These are phyloP conservation scores for Epichloe typhina DNA, from an alignment of 2,329 filamentous ascomycete species.

Conservation along the genomic window DNA sequence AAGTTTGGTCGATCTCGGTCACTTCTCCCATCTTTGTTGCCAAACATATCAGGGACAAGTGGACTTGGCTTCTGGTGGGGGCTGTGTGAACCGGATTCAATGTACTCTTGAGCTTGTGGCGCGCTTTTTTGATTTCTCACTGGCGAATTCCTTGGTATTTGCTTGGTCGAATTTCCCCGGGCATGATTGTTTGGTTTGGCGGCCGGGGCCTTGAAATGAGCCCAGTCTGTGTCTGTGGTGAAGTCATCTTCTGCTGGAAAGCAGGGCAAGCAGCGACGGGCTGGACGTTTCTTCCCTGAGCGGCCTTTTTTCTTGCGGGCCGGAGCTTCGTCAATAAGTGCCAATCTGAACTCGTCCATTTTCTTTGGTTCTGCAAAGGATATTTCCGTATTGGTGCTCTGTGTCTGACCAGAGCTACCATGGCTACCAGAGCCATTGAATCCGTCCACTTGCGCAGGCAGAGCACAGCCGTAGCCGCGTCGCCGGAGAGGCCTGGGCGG, in stretches of 20 bases:
- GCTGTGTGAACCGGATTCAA: slow-evolving; percentile 2
- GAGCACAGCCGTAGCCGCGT: neutral
- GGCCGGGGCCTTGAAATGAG: slow-evolving; percentile 10
- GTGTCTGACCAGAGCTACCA: slow-evolving; percentile 8
- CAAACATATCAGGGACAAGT: neutral
- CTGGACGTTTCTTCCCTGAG: slow-evolving; percentile 7
- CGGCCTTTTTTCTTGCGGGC: slow-evolving; percentile 10
- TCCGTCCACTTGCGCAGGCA: slow-evolving; percentile 18
- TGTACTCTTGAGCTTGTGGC: neutral
- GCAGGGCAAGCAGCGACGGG: slow-evolving; percentile 18
- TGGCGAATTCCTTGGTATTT: neutral
- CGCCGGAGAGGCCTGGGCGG: neutral
- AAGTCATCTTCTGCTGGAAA: slow-evolving; percentile 12
- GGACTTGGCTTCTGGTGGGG: slow-evolving; percentile 1
- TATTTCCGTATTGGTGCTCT: slow-evolving; percentile 18
- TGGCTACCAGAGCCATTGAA: slow-evolving; percentile 7
- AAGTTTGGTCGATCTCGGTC: slow-evolving; percentile 5
- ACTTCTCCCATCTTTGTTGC: neutral
- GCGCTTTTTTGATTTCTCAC: neutral
- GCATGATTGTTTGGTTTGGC: neutral
- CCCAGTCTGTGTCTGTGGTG: slow-evolving; percentile 13
- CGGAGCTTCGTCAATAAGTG: slow-evolving; percentile 19
- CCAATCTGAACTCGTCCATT: slow-evolving; percentile 21
- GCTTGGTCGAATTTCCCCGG: neutral
- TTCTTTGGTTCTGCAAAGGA: slow-evolving; percentile 17